A percentile compares a stretch with the other conserved stretches of the same genome.
These are phyloP conservation scores for Nitzschia sp. DNA, from an alignment of 108 stramenopile genomes.

Conservation along the genomic window DNA sequence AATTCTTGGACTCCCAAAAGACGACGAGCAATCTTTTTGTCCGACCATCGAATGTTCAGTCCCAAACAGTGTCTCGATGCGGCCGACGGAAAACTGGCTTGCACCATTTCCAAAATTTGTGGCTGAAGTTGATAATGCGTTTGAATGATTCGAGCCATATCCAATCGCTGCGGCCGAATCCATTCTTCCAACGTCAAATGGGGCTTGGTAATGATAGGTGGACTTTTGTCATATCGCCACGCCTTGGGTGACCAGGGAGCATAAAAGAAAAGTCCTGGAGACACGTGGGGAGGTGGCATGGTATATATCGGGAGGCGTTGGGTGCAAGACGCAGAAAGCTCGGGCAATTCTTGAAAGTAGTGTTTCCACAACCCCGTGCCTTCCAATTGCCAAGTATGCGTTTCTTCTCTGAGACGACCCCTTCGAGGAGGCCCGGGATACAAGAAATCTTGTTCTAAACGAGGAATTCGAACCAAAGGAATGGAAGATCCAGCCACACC, in stretches of 20 bases:
- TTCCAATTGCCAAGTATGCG: not conserved
- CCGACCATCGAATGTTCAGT: slow-evolving; percentile 42
- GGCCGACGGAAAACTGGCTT: not conserved
- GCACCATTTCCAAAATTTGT: slow-evolving; percentile 17
- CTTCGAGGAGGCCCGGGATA: slow-evolving; percentile 2
- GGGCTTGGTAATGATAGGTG: slow-evolving; percentile 12
- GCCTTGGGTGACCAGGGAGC: slow-evolving; percentile 38
- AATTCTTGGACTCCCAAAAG: slow-evolving; percentile 24
- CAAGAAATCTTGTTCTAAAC: too few species aligned
- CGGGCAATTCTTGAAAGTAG: slow-evolving; percentile 42
- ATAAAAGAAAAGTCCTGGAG: slow-evolving; percentile 18
- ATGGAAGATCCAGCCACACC: not conserved
- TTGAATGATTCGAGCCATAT: slow-evolving; percentile 23
- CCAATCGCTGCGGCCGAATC: slow-evolving; percentile 25
- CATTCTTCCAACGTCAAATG: slow-evolving; percentile 17
- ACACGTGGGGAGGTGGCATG: slow-evolving; percentile 19
- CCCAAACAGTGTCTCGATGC: slow-evolving; percentile 40
- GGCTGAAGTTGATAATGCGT: slow-evolving; percentile 35
- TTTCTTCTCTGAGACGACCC: too few species aligned
- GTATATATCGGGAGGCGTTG: slow-evolving; percentile 30
- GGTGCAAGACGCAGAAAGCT: slow-evolving; percentile 15
- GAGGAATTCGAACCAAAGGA: not conserved
- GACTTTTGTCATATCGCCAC: slow-evolving; percentile 40
- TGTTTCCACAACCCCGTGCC: slow-evolving; percentile 46
- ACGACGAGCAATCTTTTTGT: slow-evolving; percentile 36